Base-by-base conservation (phyloP, 768 basidiomycete species). In the Mycena epipterygia region DNA sequence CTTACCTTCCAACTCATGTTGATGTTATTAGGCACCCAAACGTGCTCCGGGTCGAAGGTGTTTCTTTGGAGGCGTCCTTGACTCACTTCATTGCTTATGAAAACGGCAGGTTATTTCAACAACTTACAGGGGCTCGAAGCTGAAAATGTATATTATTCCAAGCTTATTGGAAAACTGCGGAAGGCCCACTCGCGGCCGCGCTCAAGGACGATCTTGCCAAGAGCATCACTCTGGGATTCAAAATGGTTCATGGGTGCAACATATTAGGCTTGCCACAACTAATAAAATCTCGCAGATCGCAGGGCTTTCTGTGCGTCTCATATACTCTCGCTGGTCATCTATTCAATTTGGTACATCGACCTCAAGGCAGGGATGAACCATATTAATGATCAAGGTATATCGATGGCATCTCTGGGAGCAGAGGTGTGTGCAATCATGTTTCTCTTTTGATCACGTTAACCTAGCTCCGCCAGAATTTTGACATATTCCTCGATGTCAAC, bases 1-100 rank as follows among this genome's bases (percentile, higher is more conserved):
- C 42, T 41, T 41, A 41, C 14, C 12, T 41, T 41, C 16, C 19
- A 8, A 27, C 2, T 6, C 39, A 41, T 16, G 2, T 19, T 21
- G n/a, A n/a, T n/a, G n/a, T n/a, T n/a, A n/a, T n/a, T 35, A 60
- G 58, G 29, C 42, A 60, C 46, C 58, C 58, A 21, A 60, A 60
- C 25, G 25, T 60, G 17, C 29, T 60, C 7, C 58, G 42, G 35
- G 29, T 58, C 14, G 35, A 37, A 37, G 35, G 35, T n/a, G n/a
- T n/a, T n/a, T 58, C 57, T 6, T 44, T 42, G 58, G 27, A 11
- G 5, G 29, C 3, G 12, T 12, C 23, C 8, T 60, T 46, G 42
- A 46, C 2, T n/a, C 42, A 60, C 5, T 60, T 60, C n/a, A 60
- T 60, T 3, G 42, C 29, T 1, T 60, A 60, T 23, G 42, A 60